These are phyloP conservation scores for Musa beccarii DNA, from an alignment of 176 grass and related monocot genomes.

Conservation along the genomic window DNA sequence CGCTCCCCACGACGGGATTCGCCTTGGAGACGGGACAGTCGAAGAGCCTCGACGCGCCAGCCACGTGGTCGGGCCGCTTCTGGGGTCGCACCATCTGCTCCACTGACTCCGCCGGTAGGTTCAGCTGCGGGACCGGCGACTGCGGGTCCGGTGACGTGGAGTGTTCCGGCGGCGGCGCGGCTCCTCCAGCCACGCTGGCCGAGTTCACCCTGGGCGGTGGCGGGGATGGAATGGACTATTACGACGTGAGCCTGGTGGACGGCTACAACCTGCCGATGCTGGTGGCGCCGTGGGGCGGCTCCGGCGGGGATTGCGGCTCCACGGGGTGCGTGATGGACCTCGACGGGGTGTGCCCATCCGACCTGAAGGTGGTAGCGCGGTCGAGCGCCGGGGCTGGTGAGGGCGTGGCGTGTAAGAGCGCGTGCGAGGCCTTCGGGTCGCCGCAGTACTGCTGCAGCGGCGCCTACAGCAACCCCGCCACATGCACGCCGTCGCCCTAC, in stretches of 20 bases:
- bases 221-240: not conserved
- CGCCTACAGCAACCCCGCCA: slow-evolving; percentile 58
- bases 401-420: slow-evolving; percentile 70
- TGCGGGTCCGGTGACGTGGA: not conserved
- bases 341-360: too few species aligned
- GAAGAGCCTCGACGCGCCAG: not conserved
- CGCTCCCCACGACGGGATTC: not conserved
- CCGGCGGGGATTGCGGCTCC: too few species aligned
- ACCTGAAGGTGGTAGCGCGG: too few species aligned
- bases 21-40: not conserved
- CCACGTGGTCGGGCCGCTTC: not conserved
- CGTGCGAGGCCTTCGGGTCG: slow-evolving; percentile 82
- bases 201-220: not conserved
- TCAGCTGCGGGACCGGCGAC: not conserved
- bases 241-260: slow-evolving; percentile 5
- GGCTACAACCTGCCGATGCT: too few species aligned
- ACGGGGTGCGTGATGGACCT: too few species aligned
- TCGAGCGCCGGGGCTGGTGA: not conserved
- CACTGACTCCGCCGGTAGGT: not conserved
- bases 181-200: not conserved
- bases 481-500: slow-evolving; percentile 61
- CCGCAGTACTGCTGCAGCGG: slow-evolving; percentile 94
- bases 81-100: not conserved
- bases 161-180: not conserved
- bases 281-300: too few species aligned